phyloP scores from a whole-genome alignment of 2,329 filamentous ascomycete species.

The Plectosphaerella sp. region DNA sequence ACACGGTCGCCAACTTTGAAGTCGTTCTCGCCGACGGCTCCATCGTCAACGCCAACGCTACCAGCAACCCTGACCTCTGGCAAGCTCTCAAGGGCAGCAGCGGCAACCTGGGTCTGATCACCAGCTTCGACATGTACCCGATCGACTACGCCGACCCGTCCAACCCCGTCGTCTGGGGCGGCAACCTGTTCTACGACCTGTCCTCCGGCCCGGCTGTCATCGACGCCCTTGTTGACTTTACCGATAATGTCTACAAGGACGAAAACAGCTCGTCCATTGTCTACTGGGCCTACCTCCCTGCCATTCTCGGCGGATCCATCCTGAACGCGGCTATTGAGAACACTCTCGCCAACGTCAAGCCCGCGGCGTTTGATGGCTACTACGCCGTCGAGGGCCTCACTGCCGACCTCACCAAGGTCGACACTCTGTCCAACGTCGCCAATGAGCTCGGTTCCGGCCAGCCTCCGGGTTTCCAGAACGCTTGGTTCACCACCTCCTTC shows the following conservation, averaged over 20 bases:
- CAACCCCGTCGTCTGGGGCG: slow-evolving; percentile 24
- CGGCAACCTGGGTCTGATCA: slow-evolving; percentile 38
- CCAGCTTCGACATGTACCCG: slow-evolving; percentile 25
- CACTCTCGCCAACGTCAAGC: slow-evolving; percentile 17
- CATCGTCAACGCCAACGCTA: slow-evolving; percentile 35
- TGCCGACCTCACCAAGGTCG: slow-evolving; percentile 20
- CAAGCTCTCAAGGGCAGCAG: slow-evolving; percentile 42
- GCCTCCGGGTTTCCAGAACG: slow-evolving; percentile 22
- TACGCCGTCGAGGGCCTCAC: slow-evolving; percentile 15
- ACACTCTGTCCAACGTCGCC: slow-evolving; percentile 22
- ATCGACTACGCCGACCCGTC: slow-evolving; percentile 20
- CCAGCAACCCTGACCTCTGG: slow-evolving; percentile 36
- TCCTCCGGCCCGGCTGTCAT: slow-evolving; percentile 15
- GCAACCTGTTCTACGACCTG: slow-evolving; percentile 20
- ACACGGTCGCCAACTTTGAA: slow-evolving; percentile 38
- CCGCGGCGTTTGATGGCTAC: slow-evolving; percentile 24
- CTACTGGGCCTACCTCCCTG: slow-evolving; percentile 26
- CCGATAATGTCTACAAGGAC: slow-evolving; percentile 22
- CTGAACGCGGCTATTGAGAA: slow-evolving; percentile 26
- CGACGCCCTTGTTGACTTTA: slow-evolving; percentile 26
- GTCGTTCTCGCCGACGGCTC: slow-evolving; percentile 40
- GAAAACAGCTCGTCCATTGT: slow-evolving; percentile 25
- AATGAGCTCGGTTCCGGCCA: slow-evolving; percentile 23
- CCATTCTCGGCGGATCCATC: slow-evolving; percentile 17
- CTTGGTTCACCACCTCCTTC: slow-evolving; percentile 30